Base-by-base conservation (phyloP, 805 yeast genomes). In the Dipodascopsis uninucleata region DNA sequence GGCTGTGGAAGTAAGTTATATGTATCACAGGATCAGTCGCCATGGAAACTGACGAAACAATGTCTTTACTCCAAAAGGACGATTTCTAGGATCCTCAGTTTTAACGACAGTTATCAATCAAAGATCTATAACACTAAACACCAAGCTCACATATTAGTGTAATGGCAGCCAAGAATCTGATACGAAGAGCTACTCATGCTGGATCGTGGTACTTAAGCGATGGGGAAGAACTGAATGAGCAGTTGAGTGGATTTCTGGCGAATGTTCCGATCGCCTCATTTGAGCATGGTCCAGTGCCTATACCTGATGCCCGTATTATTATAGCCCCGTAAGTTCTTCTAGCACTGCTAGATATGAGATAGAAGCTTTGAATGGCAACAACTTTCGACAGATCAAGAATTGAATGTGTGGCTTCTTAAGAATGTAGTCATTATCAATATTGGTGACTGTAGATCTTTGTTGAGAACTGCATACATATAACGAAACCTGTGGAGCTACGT, bases 161-260 rank as follows among this genome's bases (percentile, higher is more conserved):
- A 17, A 25, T 8, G n/a, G 41, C 20, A 18, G 24, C 10, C 12
- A 10, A 9, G n/a, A 41, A 24, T 32, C 34, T 47, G 36, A 36
- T 28, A 4, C 55, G 88, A 41, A 76, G 80, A 2, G 95, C 95
- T 1, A 74, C 94, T 1, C 97, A 90, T 63, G 82, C 96, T 2
- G 97, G 97, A 1, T 64, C 88, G 1, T 90, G 98, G 98, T 90
- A 93, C 62, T 57, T 78, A 1, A 70, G 70, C 10, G 71, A 72
- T 36, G 55, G 71, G 0, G 33, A 57, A 1, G 61, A 59, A 17
- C 69, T 90, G 10, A 61, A 68, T 2, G 46, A 59, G 6, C 85
- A 85, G 52, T 45, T 90, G 14, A 72, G 72, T 9, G 58, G 60
- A 1, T 77, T 69, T 55, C 63, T 85, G 35, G 57, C 58, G 5